These are phyloP conservation scores for Agaricus blazei DNA, from an alignment of 768 basidiomycete genomes.

Conservation along the genomic window DNA sequence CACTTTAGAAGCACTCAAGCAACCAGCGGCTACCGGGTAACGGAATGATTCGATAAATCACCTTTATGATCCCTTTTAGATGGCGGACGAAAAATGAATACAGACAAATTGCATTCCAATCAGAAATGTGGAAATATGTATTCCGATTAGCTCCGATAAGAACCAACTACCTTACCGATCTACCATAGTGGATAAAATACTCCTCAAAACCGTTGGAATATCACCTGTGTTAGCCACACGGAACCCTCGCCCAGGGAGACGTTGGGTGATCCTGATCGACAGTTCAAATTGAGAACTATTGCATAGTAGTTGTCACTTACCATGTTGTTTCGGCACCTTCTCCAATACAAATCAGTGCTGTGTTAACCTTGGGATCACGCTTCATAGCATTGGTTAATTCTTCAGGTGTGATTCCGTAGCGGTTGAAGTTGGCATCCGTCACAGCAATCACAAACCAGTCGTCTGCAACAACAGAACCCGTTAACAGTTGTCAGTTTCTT, in stretches of 20 bases:
- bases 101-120: too few species aligned
- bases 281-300: background rate
- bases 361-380: constrained; percentile 57
- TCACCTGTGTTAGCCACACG: constrained; percentile 56
- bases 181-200: constrained; percentile 55
- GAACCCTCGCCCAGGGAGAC: constrained; percentile 57
- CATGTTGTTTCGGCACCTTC: constrained; percentile 63
- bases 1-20: too few species aligned
- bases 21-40: too few species aligned
- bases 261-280: constrained; percentile 48
- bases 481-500: too few species aligned
- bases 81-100: too few species aligned
- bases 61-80: too few species aligned
- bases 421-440: constrained; percentile 64
- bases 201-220: constrained; percentile 58
- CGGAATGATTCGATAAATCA: too few species aligned
- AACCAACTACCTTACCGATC: constrained; percentile 24
- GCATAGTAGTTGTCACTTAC: constrained; percentile 24
- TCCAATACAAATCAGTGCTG: constrained; percentile 64
- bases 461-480: constrained; percentile 28
- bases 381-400: constrained; percentile 55
- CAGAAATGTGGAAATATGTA: too few species aligned
- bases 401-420: constrained; percentile 57
- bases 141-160: background rate
- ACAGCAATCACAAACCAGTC: constrained; percentile 71